Evolutionary conservation across 331 rosid species (phyloP).

Genomic region (Pyrus hybrid): DNA sequence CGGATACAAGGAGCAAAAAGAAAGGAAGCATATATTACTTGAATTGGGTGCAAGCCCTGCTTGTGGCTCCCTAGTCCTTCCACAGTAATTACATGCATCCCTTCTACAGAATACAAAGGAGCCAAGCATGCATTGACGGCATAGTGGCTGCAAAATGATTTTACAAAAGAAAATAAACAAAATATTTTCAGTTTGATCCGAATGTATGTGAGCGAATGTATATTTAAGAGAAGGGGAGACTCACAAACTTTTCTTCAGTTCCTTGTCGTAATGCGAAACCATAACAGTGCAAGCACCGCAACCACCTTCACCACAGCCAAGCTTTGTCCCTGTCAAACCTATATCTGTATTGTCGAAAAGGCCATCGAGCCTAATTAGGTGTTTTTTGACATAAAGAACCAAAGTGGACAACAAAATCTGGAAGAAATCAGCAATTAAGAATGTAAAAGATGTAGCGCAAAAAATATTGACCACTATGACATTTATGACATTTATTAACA

Average conservation of each 20-base stretch:
- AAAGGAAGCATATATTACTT: conserved; percentile 37
- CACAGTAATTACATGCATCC: conserved; percentile 93
- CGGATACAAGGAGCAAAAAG: neutral
- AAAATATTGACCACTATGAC: neutral
- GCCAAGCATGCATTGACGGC: conserved; percentile 96
- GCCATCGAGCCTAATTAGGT: neutral
- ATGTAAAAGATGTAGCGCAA: neutral
- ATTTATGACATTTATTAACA: neutral
- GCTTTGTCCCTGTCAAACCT: conserved; percentile 89
- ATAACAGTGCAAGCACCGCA: conserved; percentile 99
- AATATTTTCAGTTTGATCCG: conserved; percentile 8
- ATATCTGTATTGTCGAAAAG: conserved; percentile 30
- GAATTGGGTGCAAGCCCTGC: conserved; percentile 81
- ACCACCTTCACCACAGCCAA: conserved; percentile 98
- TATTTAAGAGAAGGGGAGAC: conserved; percentile 17
- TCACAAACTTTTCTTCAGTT: conserved; percentile 54
- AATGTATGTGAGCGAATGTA: neutral
- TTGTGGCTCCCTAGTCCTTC: conserved; percentile 83
- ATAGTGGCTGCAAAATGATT: conserved; percentile 55
- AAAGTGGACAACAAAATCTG: neutral
- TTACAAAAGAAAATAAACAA: neutral
- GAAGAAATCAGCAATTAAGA: neutral
- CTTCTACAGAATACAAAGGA: conserved; percentile 91
- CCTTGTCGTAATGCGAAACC: conserved; percentile 73
- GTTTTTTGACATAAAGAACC: neutral